Percentiles rank a stretch among this genome's conserved stretches.
Conservation (phyloP, 495 filamentous ascomycete genomes). For the Podospora sp. region DNA sequence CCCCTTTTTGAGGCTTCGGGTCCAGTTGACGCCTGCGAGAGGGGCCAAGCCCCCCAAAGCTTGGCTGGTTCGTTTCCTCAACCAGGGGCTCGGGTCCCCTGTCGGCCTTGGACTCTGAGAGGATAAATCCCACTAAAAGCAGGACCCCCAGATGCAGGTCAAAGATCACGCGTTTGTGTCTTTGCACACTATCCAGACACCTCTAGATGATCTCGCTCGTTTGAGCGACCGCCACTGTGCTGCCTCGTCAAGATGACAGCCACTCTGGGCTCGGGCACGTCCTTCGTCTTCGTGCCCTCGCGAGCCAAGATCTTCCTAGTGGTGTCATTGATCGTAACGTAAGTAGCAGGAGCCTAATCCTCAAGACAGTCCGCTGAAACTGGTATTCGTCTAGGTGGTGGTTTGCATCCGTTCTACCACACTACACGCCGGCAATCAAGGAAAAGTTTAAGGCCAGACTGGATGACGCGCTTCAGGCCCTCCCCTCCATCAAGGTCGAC, state of each 20-base stretch:
- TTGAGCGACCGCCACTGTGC: background rate
- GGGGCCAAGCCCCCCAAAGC: background rate
- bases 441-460: conserved; percentile 37
- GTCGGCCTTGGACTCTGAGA: background rate
- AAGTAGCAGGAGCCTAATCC: background rate
- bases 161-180: too few relatives aligned
- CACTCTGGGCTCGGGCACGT: background rate
- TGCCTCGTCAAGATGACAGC: background rate
- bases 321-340: conserved; percentile 2
- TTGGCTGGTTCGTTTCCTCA: background rate
- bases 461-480: conserved; percentile 40
- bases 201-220: background rate
- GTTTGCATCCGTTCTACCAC: conserved; percentile 43
- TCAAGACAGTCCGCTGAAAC: background rate
- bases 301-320: conserved; percentile 6
- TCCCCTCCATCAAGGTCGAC: conserved; percentile 46
- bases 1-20: background rate
- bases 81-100: background rate
- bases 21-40: background rate
- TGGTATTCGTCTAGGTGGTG: conserved; percentile 38
- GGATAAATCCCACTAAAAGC: background rate
- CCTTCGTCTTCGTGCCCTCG: conserved; percentile 1
- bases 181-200: background rate
- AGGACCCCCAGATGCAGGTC: background rate
- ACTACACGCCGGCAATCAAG: conserved; percentile 42